Evolutionary conservation across 2,329 filamentous ascomycete genomes (phyloP), one percentile per base, ranked within the genome.

Genomic region (Nigrospora oryzae): DNA sequence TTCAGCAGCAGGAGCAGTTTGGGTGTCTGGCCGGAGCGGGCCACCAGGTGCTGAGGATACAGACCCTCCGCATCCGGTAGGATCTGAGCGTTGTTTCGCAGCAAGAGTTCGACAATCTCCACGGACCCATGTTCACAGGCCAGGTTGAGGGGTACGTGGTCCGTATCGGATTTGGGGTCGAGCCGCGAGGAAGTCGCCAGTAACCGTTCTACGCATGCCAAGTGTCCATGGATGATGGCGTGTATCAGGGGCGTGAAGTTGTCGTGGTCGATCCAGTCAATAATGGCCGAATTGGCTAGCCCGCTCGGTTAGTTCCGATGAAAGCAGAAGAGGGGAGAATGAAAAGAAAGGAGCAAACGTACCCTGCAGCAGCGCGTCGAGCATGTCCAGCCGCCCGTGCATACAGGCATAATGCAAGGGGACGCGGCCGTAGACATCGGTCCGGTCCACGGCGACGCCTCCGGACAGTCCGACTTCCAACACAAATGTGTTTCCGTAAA

Each of bases 191-290:
- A 84, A 54, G 79, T 81, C 28, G 77, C 73, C 17, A 98, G 78
- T 37, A 98, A 74, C 43, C 81, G 77, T 60, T 88, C 75, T 3
- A 95, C 89, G 60, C 89, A 95, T 40, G 81, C 75, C 16, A 91
- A 70, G 49, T 93, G 84, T 19, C 86, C 83, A 57, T 94, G 89
- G 43, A 95, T 90, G 51, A 97, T 96, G 37, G 89, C 86, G 64
- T 97, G 93, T 46, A 98, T 93, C 38, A 98, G 70, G 1, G 93
- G 90, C 0, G 91, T 97, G 63, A 95, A 98, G 64, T 95, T 96
- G 67, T 98, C 91, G 59, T 97, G 87, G 58, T 98, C 93, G 59
- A 90, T 90, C 36, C 85, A 72, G 60, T 97, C 83, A 49, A 97
- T 85, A 0, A 89, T 95, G 16, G 79, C 72, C 5, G 81, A 78